Conservation (phyloP, 2,329 filamentous ascomycete species). For the Aureobasidium leucospermi region DNA sequence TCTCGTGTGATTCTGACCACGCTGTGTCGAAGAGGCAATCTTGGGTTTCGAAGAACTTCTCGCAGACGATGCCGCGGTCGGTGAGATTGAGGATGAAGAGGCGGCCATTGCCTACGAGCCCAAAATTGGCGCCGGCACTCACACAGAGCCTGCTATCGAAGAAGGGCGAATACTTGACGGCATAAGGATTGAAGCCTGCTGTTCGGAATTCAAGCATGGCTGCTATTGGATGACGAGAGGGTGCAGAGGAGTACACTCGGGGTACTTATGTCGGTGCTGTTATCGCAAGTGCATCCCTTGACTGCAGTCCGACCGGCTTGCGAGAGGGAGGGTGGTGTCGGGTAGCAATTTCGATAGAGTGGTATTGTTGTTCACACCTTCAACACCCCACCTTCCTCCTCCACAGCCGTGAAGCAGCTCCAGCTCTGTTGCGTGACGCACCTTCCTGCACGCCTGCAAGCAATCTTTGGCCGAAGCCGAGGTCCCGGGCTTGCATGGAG, state of each 20-base stretch:
- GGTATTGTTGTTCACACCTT: not conserved
- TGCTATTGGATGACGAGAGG: conserved; percentile 5
- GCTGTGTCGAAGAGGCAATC: conserved; percentile 91
- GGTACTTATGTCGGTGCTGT: not conserved
- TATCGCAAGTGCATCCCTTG: conserved; percentile 1
- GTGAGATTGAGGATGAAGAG: conserved; percentile 79
- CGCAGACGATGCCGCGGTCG: conserved; percentile 70
- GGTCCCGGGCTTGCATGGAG: not conserved
- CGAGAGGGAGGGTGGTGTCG: not conserved
- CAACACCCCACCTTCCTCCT: conserved; percentile 3
- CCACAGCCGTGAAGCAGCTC: not conserved
- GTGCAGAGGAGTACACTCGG: not conserved
- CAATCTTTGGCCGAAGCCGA: not conserved
- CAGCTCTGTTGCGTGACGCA: not conserved
- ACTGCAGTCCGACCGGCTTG: not conserved
- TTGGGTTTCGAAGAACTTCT: conserved; percentile 93
- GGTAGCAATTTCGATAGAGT: not conserved
- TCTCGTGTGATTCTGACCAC: conserved; percentile 95
- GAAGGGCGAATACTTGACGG: conserved; percentile 97
- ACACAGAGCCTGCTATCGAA: conserved; percentile 92
- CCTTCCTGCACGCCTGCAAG: not conserved
- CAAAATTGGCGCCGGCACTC: conserved; percentile 87
- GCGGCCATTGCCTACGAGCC: conserved; percentile 90
- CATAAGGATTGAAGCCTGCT: conserved; percentile 89
- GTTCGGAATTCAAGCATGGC: conserved; percentile 91